Evolutionary conservation across 1,284 basidiomycete genomes (phyloP), one percentile per base, ranked within the genome.

Genomic region (Cystobasidium slooffiae): DNA sequence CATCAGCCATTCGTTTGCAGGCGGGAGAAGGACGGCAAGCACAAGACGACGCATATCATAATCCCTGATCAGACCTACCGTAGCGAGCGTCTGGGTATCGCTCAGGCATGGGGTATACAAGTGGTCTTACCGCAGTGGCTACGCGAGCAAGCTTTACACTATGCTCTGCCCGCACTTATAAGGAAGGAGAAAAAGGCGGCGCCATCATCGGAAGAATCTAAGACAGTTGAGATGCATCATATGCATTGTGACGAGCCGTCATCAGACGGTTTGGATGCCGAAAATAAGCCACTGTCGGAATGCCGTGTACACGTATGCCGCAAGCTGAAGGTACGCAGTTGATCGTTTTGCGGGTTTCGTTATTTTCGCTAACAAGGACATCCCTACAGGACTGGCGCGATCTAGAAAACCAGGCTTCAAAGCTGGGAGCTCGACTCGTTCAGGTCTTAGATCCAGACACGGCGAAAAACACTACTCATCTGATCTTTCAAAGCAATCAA

Each of bases 1-100:
- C 69, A 72, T 22, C 49, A 20, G 43, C 62, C 41, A 1, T 4
- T 41, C 20, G 43, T 59, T 20, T 18, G 52, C 37, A 56, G 31
- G 63, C 65, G 12, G 14, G 20, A 46, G 10, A 44, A 31, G 63
- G 53, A 53, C 1, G 49, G 47, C 39, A 73, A 59, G 31, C 49
- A 43, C 20, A 51, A 12, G 39, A 73, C 70, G 20, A 73, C 70
- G 18, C 70, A 73, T 58, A 39, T 73, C 20, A 61, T 73, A 16
- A 59, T 73, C 0, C 70, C 70, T 10, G 43, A 58, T 44, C 41
- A 53, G 10, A 8, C 51, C 2, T 73, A 73, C 31, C 18, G n/a
- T 39, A 44, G 41, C 22, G 41, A 66, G n/a, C 31, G 70, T 24
- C 39, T 73, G 14, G 55, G 63, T 12, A 39, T 63, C 14, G 70